Conservation (phyloP, 441 rosid genomes). For the Arabidopsis hybrid region DNA sequence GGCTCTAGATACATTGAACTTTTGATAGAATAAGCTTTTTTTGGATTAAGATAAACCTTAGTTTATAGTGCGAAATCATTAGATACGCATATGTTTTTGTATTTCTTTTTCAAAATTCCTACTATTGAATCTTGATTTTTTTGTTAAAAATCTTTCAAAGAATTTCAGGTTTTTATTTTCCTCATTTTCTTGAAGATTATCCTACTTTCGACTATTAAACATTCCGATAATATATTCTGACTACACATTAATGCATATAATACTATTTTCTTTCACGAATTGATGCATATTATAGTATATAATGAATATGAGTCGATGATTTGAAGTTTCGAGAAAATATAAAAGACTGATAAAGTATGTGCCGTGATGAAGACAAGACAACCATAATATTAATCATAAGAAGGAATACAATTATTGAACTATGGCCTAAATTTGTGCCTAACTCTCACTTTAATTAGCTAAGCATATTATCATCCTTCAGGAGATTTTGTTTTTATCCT, state of each 20-base stretch:
- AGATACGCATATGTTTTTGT: slow-evolving; percentile 34
- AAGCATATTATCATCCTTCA: slow-evolving; percentile 28
- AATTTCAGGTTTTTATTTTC: neutral
- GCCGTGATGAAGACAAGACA: slow-evolving; percentile 32
- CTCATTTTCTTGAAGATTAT: neutral
- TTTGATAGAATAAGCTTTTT: slow-evolving; percentile 30
- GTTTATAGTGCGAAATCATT: slow-evolving; percentile 23
- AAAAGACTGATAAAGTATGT: neutral
- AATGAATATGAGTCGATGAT: slow-evolving; percentile 9
- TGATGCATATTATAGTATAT: slow-evolving; percentile 16
- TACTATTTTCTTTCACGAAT: neutral
- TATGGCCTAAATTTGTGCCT: slow-evolving; percentile 33
- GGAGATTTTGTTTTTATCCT: neutral
- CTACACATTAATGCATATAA: neutral
- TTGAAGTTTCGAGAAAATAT: slow-evolving; percentile 23
- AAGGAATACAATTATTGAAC: slow-evolving; percentile 25
- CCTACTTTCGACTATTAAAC: slow-evolving; percentile 4
- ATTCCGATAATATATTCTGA: slow-evolving; percentile 5
- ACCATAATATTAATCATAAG: neutral
- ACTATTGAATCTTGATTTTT: neutral
- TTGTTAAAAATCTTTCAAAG: neutral
- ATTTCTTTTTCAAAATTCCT: neutral
- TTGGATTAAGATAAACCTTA: slow-evolving; percentile 26
- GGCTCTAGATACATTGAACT: slow-evolving; percentile 39
- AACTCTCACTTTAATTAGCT: slow-evolving; percentile 30